Conservation (phyloP, 805 yeast species). For the Starmerella bombi region DNA sequence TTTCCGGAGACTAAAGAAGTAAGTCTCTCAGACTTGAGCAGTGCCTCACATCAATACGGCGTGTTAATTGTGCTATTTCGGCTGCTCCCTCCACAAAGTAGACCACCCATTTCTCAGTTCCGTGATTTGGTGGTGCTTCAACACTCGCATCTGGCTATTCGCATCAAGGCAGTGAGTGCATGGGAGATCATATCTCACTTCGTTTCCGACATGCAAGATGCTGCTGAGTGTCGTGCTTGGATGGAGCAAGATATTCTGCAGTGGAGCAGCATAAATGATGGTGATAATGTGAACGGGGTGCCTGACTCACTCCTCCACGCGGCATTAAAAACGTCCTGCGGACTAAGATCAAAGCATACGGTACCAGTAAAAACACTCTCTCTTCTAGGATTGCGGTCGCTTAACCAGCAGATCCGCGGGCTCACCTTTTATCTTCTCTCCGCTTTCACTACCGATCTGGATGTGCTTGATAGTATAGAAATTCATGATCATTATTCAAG, state of each 20-base stretch:
- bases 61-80: slow-evolving; percentile 18
- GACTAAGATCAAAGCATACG: background rate
- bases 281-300: slow-evolving; percentile 1
- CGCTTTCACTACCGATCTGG: background rate
- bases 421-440: background rate
- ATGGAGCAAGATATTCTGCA: slow-evolving; percentile 9
- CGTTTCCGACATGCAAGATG: background rate
- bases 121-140: slow-evolving; percentile 16
- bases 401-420: background rate
- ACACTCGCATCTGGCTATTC: slow-evolving; percentile 17
- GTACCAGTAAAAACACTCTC: slow-evolving; percentile 5
- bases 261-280: no score
- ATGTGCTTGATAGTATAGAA: background rate
- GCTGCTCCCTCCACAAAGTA: slow-evolving; percentile 1
- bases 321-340: slow-evolving; percentile 1
- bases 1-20: slow-evolving; percentile 16
- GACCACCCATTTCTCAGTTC: slow-evolving; percentile 18
- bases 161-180: slow-evolving; percentile 19
- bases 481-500: background rate
- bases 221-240: slow-evolving; percentile 16
- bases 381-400: slow-evolving; percentile 2
- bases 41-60: slow-evolving; percentile 19
- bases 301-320: slow-evolving; percentile 4
- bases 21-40: slow-evolving; percentile 14
- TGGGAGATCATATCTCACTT: slow-evolving; percentile 16